Conservation (phyloP, 2,329 filamentous ascomycete genomes). For the Fusarium lateritium region DNA sequence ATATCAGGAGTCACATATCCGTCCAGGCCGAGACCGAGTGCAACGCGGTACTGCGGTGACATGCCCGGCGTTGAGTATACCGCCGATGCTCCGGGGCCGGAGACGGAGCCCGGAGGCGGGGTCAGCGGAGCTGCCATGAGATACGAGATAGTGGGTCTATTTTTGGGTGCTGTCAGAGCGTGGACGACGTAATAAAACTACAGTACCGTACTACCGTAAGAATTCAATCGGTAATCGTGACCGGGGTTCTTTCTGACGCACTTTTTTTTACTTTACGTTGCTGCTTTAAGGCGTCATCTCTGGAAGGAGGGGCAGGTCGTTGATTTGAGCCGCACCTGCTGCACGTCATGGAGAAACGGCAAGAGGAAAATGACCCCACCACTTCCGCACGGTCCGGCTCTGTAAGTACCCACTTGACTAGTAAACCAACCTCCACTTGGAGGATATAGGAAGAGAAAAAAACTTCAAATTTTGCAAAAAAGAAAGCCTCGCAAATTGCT, state of each 20-base stretch:
- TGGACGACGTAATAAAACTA: neutral
- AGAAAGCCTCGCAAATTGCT: slow-evolving; percentile 33
- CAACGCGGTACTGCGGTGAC: slow-evolving; percentile 25
- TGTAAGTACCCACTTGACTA: neutral
- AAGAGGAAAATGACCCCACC: slow-evolving; percentile 1
- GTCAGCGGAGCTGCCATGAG: slow-evolving; percentile 40
- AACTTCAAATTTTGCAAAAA: slow-evolving; percentile 7
- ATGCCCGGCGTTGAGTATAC: slow-evolving; percentile 33
- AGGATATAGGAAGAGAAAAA: neutral
- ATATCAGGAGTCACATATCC: slow-evolving; percentile 35
- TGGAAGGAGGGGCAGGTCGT: slow-evolving; percentile 25
- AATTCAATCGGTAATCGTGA: neutral
- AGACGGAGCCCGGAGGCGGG: slow-evolving; percentile 20
- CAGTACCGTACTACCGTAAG: neutral
- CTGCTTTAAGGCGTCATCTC: slow-evolving; percentile 41
- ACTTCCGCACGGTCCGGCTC: slow-evolving; percentile 5
- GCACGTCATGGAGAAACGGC: slow-evolving; percentile 9
- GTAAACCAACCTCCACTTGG: neutral
- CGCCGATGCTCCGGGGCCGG: slow-evolving; percentile 19
- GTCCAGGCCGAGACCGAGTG: slow-evolving; percentile 34
- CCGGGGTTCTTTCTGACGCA: neutral
- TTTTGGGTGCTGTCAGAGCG: neutral
- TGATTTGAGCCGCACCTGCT: slow-evolving; percentile 23
- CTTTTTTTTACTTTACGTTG: slow-evolving; percentile 31
- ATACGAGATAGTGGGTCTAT: neutral